phyloP scores from a whole-genome alignment of 805 yeast species.

The Debaryomyces tyrocola region DNA sequence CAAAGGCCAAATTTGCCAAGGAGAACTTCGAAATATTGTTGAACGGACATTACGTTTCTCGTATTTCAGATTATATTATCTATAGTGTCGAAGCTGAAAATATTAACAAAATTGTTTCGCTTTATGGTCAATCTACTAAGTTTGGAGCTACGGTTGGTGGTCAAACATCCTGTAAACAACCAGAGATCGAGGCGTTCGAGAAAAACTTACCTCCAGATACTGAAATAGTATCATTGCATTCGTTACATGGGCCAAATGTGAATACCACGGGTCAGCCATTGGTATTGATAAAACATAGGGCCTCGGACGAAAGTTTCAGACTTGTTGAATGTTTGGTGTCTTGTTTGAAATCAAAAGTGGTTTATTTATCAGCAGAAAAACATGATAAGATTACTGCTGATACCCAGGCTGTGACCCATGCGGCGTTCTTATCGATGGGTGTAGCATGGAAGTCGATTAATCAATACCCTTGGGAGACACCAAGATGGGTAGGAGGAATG shows the following conservation, averaged over 20 bases:
- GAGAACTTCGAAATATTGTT: constrained; percentile 55
- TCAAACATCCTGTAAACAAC: constrained; percentile 92
- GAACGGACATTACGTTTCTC: constrained; percentile 83
- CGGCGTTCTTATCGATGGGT: constrained; percentile 96
- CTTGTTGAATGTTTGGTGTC: constrained; percentile 65
- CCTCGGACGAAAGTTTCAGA: constrained; percentile 50
- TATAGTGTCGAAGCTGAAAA: constrained; percentile 93
- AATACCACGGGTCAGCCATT: constrained; percentile 89
- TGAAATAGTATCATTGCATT: constrained; percentile 83
- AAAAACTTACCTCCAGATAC: constrained; percentile 70
- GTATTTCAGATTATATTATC: constrained; percentile 77
- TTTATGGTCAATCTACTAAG: constrained; percentile 87
- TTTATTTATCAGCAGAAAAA: constrained; percentile 75
- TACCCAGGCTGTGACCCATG: constrained; percentile 98
- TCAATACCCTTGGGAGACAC: constrained; percentile 89
- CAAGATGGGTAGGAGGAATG: constrained; percentile 88
- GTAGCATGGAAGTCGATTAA: constrained; percentile 84
- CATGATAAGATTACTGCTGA: constrained; percentile 97
- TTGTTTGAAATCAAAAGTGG: constrained; percentile 77
- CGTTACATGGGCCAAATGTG: constrained; percentile 92
- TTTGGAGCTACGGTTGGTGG: constrained; percentile 95
- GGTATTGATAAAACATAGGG: constrained; percentile 78
- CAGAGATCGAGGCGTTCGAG: constrained; percentile 87
- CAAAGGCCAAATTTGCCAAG: constrained; percentile 39
- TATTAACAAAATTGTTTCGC: constrained; percentile 66